Base-by-base conservation (phyloP, 2,329 filamentous ascomycete species). In the Periconia digitata region DNA sequence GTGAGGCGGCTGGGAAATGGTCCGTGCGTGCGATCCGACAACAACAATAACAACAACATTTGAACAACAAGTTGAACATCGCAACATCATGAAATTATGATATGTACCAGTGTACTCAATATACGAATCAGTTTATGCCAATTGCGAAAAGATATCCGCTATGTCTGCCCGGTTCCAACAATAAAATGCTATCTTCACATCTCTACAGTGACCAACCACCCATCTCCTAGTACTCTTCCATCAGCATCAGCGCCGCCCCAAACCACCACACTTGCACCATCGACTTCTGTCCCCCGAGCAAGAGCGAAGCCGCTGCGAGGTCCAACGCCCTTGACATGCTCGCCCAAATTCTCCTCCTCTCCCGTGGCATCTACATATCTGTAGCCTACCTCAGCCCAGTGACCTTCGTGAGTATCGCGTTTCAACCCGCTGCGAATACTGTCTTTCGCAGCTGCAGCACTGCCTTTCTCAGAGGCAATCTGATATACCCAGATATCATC, bases 401-500 rank as follows among this genome's bases (percentile, higher is more conserved):
- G 71, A 15, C 71, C 72, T 48, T 74, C 72, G 3, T 75, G 74
- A n/a, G 78, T 79, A 7, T 76, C 72, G 18, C 67, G 64, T 23
- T 72, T 73, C 13, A 82, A 55, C 43, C 68, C 71, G 15, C 72
- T 62, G 3, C 78, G 70, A 22, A 79, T 75, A 8, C 69, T 66
- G 53, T 82, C 79, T 60, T 82, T 82, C 22, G 75, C 65, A 12
- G 72, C 72, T 7, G 80, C 79, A 0, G 75, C 74, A 12, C 71
- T 77, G 27, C 73, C 68, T 2, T 69, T 69, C 23, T 76, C 73
- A 0, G 78, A 70, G 3, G 76, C 74, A 3, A 83, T 66, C 58
- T 82, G 79, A 47, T 81, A 72, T 1, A 77, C 72, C 79, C 79
- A 82, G 3, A 82, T 71, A 50, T 81, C 79, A 37, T 62, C 66